Percentiles rank a stretch among this genome's conserved stretches.
phyloP scores from a whole-genome alignment of 163 green algal genomes.

The Chloromonas sp. region DNA sequence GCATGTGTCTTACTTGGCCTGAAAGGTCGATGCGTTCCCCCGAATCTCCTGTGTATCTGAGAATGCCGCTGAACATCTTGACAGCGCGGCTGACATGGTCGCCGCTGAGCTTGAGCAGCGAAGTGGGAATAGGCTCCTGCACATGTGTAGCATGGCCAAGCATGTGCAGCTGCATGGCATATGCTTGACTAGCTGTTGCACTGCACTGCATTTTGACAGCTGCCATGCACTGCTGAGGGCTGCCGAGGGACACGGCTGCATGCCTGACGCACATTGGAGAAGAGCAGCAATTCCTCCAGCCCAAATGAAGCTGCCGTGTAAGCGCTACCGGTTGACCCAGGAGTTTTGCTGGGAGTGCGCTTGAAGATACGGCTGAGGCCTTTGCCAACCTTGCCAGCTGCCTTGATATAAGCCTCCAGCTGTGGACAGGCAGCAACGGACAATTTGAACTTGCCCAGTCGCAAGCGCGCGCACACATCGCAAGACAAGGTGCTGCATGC shows the following conservation, averaged over 20 bases:
- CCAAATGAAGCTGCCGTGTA: constrained; percentile 36
- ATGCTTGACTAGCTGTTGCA: background rate
- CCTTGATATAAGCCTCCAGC: constrained; percentile 54
- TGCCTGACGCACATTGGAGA: constrained; percentile 41
- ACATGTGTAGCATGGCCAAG: background rate
- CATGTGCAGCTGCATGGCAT: background rate
- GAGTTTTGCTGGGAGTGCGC: constrained; percentile 27
- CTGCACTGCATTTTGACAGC: too few species aligned
- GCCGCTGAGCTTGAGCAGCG: constrained; percentile 76
- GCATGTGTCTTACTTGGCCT: background rate
- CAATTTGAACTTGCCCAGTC: too few species aligned
- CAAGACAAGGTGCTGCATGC: too few species aligned
- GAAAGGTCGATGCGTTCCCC: constrained; percentile 40
- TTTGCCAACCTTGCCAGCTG: constrained; percentile 34
- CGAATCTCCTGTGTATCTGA: constrained; percentile 82
- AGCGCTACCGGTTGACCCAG: constrained; percentile 5
- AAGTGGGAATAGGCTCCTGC: constrained; percentile 79
- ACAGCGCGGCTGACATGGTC: constrained; percentile 81
- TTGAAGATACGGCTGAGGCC: constrained; percentile 37
- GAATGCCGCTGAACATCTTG: constrained; percentile 88
- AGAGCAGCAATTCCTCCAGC: constrained; percentile 78
- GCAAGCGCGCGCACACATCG: too few species aligned
- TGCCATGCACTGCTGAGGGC: too few species aligned
- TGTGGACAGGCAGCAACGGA: constrained; percentile 15
- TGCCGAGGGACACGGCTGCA: too few species aligned